A percentile compares a stretch with the other conserved stretches of the same genome.
Conservation (phyloP, 306 rosid species). For the Pueraria montana region DNA sequence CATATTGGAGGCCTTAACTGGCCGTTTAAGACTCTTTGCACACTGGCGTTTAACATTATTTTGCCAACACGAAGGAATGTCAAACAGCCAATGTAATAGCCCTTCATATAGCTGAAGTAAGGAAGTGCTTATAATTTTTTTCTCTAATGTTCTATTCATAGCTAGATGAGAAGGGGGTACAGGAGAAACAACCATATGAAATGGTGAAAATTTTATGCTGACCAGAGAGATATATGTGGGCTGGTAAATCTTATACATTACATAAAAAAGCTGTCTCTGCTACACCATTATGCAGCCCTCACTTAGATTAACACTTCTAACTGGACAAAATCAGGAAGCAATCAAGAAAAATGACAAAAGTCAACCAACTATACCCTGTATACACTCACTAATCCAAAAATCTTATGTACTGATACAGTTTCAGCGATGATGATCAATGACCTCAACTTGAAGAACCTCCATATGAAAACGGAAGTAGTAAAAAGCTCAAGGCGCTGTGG, state of each 20-base stretch:
- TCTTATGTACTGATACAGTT: slow-evolving; percentile 68
- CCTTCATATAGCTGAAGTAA: not conserved
- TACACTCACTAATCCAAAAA: slow-evolving; percentile 76
- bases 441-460: slow-evolving; percentile 58
- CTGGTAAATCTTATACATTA: slow-evolving; percentile 44
- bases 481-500: slow-evolving; percentile 53
- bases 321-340: slow-evolving; percentile 54
- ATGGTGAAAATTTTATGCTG: slow-evolving; percentile 30
- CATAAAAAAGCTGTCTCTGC: slow-evolving; percentile 47
- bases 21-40: no score
- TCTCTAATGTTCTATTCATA: not conserved
- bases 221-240: slow-evolving; percentile 36
- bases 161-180: no score
- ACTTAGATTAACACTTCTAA: slow-evolving; percentile 43
- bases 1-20: no score
- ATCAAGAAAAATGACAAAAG: slow-evolving; percentile 49
- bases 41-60: not conserved
- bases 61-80: not conserved
- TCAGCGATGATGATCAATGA: slow-evolving; percentile 59
- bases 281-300: slow-evolving; percentile 54
- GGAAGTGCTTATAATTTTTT: not conserved
- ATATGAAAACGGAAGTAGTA: slow-evolving; percentile 51
- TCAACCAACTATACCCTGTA: slow-evolving; percentile 72
- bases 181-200: slow-evolving; percentile 11
- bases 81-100: not conserved